Conservation (phyloP, 169 alveolate species). For the Neospora caninum region DNA sequence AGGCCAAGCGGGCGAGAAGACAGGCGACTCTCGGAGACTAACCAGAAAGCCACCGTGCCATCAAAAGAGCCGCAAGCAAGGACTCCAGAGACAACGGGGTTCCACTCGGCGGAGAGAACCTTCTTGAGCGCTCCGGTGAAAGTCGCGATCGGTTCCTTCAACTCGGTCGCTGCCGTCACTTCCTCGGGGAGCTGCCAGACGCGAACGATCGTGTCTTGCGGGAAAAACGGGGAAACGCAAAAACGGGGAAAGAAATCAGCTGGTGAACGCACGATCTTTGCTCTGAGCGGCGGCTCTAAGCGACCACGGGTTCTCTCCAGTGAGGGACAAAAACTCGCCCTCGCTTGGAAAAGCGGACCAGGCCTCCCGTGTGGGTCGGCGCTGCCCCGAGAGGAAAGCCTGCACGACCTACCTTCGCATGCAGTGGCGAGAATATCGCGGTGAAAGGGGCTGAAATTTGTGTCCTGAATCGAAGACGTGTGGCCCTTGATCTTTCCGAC, state of each 20-base stretch:
- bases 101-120: conserved; percentile 67
- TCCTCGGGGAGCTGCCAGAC: conserved; percentile 66
- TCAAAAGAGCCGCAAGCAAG: conserved; percentile 69
- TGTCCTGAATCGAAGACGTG: conserved; percentile 64
- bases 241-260: too few relatives aligned
- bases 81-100: conserved; percentile 51
- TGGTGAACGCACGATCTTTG: too few relatives aligned
- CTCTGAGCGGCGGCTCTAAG: too few relatives aligned
- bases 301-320: too few relatives aligned
- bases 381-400: too few relatives aligned
- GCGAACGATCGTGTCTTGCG: conserved; percentile 64
- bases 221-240: too few relatives aligned
- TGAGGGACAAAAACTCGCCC: too few relatives aligned
- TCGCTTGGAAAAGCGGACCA: too few relatives aligned
- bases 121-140: conserved; percentile 63
- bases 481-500: conserved; percentile 71
- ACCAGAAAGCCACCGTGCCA: conserved; percentile 68
- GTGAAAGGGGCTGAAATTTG: conserved; percentile 65
- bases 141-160: conserved; percentile 62
- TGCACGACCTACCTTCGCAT: conserved; percentile 61
- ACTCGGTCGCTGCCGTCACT: conserved; percentile 38
- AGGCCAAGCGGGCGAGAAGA: too few relatives aligned
- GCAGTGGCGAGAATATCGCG: conserved; percentile 68
- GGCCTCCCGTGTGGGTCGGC: too few relatives aligned
- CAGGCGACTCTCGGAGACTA: neutral